Evolutionary conservation across 2,329 filamentous ascomycete species (phyloP).

Genomic region (Triangularia verruculosa): DNA sequence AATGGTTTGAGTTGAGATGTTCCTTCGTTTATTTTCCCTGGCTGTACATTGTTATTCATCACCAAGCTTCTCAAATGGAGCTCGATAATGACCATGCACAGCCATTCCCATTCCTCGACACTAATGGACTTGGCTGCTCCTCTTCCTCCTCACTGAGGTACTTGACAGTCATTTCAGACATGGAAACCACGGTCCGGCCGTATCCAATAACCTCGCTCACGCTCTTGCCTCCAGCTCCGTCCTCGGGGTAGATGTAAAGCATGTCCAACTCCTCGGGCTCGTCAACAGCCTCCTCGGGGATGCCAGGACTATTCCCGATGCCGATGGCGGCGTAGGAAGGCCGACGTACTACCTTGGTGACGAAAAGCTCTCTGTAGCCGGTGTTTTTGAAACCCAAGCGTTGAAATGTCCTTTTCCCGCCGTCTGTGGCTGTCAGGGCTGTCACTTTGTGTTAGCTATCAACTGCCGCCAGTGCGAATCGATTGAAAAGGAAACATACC

Average conservation of each 20-base stretch:
- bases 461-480: no score
- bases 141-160: neutral
- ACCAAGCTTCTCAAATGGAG: neutral
- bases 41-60: neutral
- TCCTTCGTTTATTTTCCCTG: neutral
- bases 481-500: slow-evolving; percentile 23
- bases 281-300: neutral
- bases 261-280: slow-evolving; percentile 8
- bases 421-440: slow-evolving; percentile 34
- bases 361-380: slow-evolving; percentile 32
- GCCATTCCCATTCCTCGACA: neutral
- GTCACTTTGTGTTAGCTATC: neutral
- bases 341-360: neutral
- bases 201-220: neutral
- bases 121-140: neutral
- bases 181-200: neutral
- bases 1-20: neutral
- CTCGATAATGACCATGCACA: neutral
- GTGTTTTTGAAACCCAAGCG: slow-evolving; percentile 30
- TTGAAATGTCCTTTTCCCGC: slow-evolving; percentile 30
- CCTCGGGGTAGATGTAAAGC: slow-evolving; percentile 17
- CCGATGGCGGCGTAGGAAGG: neutral
- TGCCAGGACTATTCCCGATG: neutral
- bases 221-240: neutral
- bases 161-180: slow-evolving; percentile 22